Conservation (phyloP, 768 basidiomycete genomes). For the Mycena capillaripes region DNA sequence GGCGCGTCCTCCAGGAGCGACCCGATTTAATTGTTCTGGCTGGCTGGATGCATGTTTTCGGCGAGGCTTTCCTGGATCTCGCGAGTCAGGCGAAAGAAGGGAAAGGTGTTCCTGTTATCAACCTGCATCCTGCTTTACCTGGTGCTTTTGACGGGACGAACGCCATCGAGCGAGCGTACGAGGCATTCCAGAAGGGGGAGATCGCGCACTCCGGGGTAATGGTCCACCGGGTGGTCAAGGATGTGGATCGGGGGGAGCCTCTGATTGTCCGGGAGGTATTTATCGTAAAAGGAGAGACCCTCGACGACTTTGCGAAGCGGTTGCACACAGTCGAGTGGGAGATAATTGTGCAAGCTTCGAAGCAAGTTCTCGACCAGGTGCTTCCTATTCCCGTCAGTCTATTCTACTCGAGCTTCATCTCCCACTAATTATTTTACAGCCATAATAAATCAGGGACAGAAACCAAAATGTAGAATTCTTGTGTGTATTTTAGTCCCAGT, state of each 20-base stretch:
- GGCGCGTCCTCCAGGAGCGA: slow-evolving; percentile 67
- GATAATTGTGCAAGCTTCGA: slow-evolving; percentile 90
- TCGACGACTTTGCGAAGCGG: slow-evolving; percentile 80
- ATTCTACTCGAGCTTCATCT: not conserved
- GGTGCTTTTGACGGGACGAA: slow-evolving; percentile 97
- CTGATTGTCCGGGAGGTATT: slow-evolving; percentile 85
- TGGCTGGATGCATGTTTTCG: slow-evolving; percentile 98
- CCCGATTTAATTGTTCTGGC: slow-evolving; percentile 96
- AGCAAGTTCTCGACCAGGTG: slow-evolving; percentile 72
- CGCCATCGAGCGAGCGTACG: slow-evolving; percentile 90
- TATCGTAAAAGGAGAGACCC: slow-evolving; percentile 77
- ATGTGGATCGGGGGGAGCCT: slow-evolving; percentile 94
- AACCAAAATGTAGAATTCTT: slow-evolving; percentile 14
- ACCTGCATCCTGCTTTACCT: slow-evolving; percentile 95
- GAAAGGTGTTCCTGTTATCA: slow-evolving; percentile 85
- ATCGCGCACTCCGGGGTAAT: slow-evolving; percentile 86
- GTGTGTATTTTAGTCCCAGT: not conserved
- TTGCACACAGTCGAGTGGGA: slow-evolving; percentile 91
- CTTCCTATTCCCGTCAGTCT: slow-evolving; percentile 25
- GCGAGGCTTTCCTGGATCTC: slow-evolving; percentile 82
- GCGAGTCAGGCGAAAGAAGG: slow-evolving; percentile 59
- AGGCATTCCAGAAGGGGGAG: slow-evolving; percentile 88
- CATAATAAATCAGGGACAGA: not conserved
- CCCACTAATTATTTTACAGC: not conserved
- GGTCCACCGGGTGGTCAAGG: slow-evolving; percentile 94